A percentile compares a stretch with the other conserved stretches of the same genome.
Evolutionary conservation across 331 rosid genomes (phyloP).

Genomic region (Acacia pycnantha): DNA sequence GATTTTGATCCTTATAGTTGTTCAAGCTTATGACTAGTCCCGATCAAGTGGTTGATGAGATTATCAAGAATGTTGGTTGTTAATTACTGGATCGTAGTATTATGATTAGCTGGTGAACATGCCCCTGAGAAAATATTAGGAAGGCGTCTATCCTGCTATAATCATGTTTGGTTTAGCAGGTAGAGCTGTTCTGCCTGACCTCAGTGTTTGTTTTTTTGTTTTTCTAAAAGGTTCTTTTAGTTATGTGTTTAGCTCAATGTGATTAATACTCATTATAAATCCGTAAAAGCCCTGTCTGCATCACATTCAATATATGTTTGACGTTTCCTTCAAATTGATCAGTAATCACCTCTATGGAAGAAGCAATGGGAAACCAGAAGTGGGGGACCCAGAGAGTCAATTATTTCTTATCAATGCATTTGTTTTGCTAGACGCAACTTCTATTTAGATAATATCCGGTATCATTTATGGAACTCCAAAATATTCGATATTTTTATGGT

Average conservation of each 20-base stretch:
- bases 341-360: too few relatives aligned
- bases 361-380: not conserved
- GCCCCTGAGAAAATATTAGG: not conserved
- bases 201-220: not conserved
- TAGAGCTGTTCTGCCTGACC: not conserved
- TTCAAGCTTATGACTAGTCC: not conserved
- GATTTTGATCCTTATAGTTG: not conserved
- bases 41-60: not conserved
- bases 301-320: not conserved
- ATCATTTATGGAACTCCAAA: not conserved
- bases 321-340: not conserved
- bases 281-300: not conserved
- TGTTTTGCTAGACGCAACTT: not conserved
- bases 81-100: not conserved
- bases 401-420: not conserved
- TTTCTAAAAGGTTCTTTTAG: not conserved
- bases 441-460: not conserved
- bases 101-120: not conserved
- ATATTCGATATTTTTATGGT: not conserved
- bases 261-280: not conserved
- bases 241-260: not conserved
- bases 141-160: not conserved
- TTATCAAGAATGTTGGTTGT: not conserved
- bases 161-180: slow-evolving; percentile 18
- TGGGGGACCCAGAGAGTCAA: not conserved